phyloP scores from a whole-genome alignment of 2,329 filamentous ascomycete species.

The Furcasterigmium furcatum region DNA sequence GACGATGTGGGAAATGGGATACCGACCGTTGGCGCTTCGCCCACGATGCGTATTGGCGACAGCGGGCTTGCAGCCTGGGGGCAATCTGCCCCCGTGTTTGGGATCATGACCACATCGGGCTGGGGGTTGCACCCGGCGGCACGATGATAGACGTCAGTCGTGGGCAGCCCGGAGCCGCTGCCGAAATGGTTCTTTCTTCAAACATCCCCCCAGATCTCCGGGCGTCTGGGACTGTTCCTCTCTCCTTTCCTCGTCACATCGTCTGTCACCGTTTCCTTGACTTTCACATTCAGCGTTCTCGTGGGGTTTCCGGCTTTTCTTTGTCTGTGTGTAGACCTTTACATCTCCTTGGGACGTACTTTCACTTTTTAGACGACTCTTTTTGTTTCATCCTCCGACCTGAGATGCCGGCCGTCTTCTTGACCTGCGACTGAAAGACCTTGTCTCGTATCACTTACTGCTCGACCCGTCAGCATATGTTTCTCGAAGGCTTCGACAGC shows the following conservation, averaged over 20 bases:
- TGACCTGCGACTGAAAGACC: neutral
- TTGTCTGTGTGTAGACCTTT: neutral
- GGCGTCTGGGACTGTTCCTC: neutral
- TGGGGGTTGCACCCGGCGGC: neutral
- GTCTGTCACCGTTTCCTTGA: neutral
- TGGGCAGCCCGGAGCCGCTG: too few species aligned
- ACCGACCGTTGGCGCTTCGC: neutral
- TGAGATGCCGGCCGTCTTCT: constrained; percentile 4
- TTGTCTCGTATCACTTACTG: neutral
- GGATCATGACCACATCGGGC: neutral
- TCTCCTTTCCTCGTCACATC: neutral
- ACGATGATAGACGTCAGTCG: neutral
- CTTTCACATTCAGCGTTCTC: neutral
- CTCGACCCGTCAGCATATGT: too few species aligned
- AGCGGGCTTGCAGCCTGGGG: too few species aligned
- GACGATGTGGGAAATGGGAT: neutral
- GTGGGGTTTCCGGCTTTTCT: neutral
- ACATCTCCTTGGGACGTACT: neutral
- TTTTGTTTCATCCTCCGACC: neutral
- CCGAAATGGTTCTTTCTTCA: neutral
- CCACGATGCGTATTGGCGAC: neutral
- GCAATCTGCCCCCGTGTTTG: too few species aligned
- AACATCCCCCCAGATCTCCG: neutral
- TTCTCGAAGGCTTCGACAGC: too few species aligned
- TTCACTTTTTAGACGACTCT: neutral